Base-by-base conservation (phyloP, 2,329 filamentous ascomycete genomes). In the Sordariomycetes sp. region DNA sequence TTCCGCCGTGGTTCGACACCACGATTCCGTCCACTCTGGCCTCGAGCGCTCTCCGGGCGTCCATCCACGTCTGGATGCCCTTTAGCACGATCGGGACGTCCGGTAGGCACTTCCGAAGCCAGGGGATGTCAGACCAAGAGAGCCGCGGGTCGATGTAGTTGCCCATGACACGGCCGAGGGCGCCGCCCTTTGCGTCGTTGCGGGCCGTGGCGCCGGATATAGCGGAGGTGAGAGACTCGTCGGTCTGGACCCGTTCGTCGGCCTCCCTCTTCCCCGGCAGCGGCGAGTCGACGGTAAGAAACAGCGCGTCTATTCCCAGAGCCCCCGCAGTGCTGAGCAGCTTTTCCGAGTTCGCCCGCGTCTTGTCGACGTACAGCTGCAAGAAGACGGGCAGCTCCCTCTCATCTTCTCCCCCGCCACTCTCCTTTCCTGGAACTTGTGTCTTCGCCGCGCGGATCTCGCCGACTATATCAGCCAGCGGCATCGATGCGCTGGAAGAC, bases 1-100 rank as follows among this genome's bases (percentile, higher is more conserved):
- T 70, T 0, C 87, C 87, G 1, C 86, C 87, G 66, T 90, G 87
- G 63, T 90, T 90, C 16, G 78, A 82, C 1, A 90, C 74, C 1
- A 90, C 77, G 54, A 90, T 87, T 0, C 82, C 87, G 62, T 89
- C 81, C 3, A 81, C 79, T 0, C 83, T 85, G 14, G 76, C 65
- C 56, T 86, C 76, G 40, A 84, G 76, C 2, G 83, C 83, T 62
- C 74, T 76, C 57, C 76, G 72, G 16, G 86, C 86, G 68, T 90
- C 87, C 48, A 75, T 73, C 0, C 81, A 79, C 16, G 79, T 81
- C 71, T 89, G 85, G n/a, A 90, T 80, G 0, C 87, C 87, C 69
- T 90, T 90, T 28, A 90, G 54, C 62, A 85, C 72, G 74, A 89
- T 63, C 65, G 83, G 72, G 81, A 78, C 59, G 74, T 71, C 67